Evolutionary conservation across 2,329 filamentous ascomycete genomes (phyloP).

Genomic region (Teratosphaeria gauchensis): DNA sequence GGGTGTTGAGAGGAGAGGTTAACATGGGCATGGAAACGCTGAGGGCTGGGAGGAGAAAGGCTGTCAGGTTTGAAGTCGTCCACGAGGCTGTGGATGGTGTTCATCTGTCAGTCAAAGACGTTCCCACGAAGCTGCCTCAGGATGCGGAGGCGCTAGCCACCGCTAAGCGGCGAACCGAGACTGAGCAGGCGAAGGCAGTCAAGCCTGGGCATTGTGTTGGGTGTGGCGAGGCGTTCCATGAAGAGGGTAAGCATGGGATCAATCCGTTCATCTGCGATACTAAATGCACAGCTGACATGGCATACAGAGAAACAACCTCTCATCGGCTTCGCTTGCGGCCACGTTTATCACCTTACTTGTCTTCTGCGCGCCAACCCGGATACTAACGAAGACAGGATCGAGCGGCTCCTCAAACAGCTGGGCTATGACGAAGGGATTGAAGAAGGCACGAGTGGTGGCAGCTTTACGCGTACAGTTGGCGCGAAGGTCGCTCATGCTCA

Average conservation of each 20-base stretch:
- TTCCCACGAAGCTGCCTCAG: slow-evolving; percentile 17
- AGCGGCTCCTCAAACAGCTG: slow-evolving; percentile 29
- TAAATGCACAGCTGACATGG: neutral
- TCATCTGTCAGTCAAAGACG: slow-evolving; percentile 23
- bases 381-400: slow-evolving; percentile 27
- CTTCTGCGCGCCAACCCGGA: slow-evolving; percentile 41
- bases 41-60: slow-evolving; percentile 68
- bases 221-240: slow-evolving; percentile 28
- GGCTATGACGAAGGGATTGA: slow-evolving; percentile 28
- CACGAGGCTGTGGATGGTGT: slow-evolving; percentile 20
- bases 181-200: slow-evolving; percentile 12
- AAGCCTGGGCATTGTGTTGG: slow-evolving; percentile 31
- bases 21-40: slow-evolving; percentile 71
- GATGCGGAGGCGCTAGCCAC: slow-evolving; percentile 15
- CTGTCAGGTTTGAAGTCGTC: slow-evolving; percentile 77
- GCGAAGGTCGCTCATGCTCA: slow-evolving; percentile 82
- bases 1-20: slow-evolving; percentile 80
- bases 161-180: slow-evolving; percentile 9
- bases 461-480: slow-evolving; percentile 55
- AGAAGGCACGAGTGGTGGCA: slow-evolving; percentile 30
- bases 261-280: neutral
- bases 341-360: slow-evolving; percentile 70
- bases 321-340: slow-evolving; percentile 71
- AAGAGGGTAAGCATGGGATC: slow-evolving; percentile 24
- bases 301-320: slow-evolving; percentile 56